These are phyloP conservation scores for Eutrema yunnanense DNA, from an alignment of 345 rosid genomes.

Conservation along the genomic window DNA sequence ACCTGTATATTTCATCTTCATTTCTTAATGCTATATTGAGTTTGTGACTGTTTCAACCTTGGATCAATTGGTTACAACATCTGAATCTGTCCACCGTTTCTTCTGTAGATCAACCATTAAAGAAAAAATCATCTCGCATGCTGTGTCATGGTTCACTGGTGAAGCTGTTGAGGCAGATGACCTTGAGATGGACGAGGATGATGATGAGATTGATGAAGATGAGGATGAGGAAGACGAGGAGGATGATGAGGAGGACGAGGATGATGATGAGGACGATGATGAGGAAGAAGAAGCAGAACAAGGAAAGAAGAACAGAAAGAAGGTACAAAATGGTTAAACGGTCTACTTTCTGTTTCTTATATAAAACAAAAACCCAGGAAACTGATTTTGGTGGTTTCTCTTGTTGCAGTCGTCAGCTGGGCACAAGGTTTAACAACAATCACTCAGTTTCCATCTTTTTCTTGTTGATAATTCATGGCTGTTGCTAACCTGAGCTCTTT, in stretches of 20 bases:
- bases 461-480: neutral
- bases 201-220: conserved; percentile 35
- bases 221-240: conserved; percentile 45
- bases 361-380: neutral
- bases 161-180: conserved; percentile 79
- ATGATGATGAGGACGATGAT: conserved; percentile 52
- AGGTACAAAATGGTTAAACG: neutral
- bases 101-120: conserved; percentile 68
- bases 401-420: conserved; percentile 50
- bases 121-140: conserved; percentile 86
- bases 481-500: neutral
- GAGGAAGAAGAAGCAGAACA: conserved; percentile 36
- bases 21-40: neutral
- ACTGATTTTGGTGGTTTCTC: conserved; percentile 6
- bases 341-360: neutral
- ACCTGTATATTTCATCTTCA: neutral
- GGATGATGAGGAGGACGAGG: conserved; percentile 44
- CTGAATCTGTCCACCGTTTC: neutral
- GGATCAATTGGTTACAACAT: no score
- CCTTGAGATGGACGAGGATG: conserved; percentile 50
- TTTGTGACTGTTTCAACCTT: no score
- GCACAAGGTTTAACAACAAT: conserved; percentile 40
- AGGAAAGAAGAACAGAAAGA: neutral
- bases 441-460: neutral
- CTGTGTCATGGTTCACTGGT: conserved; percentile 98